Evolutionary conservation across 306 rosid genomes (phyloP).

Genomic region (Arachis hypogaea): DNA sequence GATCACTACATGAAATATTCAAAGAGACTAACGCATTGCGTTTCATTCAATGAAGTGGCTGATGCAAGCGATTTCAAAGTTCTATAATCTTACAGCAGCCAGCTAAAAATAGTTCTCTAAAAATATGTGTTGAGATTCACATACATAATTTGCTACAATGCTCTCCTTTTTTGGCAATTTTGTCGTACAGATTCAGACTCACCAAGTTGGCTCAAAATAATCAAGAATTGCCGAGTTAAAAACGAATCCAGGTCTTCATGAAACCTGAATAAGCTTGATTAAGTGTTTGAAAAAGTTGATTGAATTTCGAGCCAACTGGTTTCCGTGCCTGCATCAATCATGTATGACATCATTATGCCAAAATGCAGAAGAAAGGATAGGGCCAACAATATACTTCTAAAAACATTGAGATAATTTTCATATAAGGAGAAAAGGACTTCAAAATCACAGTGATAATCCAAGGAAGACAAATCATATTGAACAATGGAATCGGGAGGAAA

Average conservation of each 20-base stretch:
- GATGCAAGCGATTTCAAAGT: slow-evolving; percentile 20
- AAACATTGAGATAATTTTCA: background rate
- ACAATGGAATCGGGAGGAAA: too few species aligned
- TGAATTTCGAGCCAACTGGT: slow-evolving; percentile 86
- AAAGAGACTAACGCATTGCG: background rate
- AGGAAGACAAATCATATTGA: too few species aligned
- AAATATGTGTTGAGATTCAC: slow-evolving; percentile 21
- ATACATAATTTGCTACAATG: slow-evolving; percentile 22
- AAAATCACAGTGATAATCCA: too few species aligned
- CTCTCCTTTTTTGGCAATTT: slow-evolving; percentile 11
- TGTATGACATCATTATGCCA: slow-evolving; percentile 46
- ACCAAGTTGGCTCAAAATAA: slow-evolving; percentile 80
- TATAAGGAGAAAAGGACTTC: background rate
- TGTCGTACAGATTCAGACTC: slow-evolving; percentile 47
- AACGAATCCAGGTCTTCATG: slow-evolving; percentile 66
- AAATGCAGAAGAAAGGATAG: background rate
- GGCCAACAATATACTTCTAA: background rate
- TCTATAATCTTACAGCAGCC: slow-evolving; percentile 26
- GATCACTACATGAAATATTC: slow-evolving; percentile 11
- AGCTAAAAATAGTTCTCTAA: slow-evolving; percentile 28
- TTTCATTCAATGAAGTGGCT: slow-evolving; percentile 33
- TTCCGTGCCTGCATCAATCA: slow-evolving; percentile 65
- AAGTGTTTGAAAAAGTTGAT: slow-evolving; percentile 60
- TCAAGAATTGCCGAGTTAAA: slow-evolving; percentile 58
- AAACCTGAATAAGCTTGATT: slow-evolving; percentile 64